Percentiles rank a stretch among this genome's conserved stretches.
Conservation (phyloP, 768 basidiomycete genomes). For the Hygrophoropsis aurantiaca region DNA sequence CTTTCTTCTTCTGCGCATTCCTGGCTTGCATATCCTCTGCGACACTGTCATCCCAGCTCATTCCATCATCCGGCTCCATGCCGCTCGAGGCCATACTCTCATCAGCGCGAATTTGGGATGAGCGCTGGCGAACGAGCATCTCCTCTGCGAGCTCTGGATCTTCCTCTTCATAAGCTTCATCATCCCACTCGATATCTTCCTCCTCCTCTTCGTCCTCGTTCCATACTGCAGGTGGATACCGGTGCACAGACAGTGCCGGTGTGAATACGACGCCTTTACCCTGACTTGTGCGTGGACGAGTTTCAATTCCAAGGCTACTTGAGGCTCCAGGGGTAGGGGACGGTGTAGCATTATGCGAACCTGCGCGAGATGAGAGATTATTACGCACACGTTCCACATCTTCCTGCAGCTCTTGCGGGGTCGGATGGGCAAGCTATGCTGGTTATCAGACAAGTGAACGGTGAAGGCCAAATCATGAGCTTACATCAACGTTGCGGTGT, state of each 20-base stretch:
- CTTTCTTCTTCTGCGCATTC: conserved; percentile 24
- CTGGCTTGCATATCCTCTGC: conserved; percentile 50
- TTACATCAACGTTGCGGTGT: conserved; percentile 93
- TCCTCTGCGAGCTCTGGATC: conserved; percentile 62
- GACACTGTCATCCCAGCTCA: conserved; percentile 81
- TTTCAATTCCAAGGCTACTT: conserved; percentile 23
- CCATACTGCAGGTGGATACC: conserved; percentile 84
- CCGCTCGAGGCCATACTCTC: conserved; percentile 28
- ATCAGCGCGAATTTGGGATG: conserved; percentile 31
- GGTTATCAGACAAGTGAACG: not conserved
- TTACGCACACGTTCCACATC: conserved; percentile 55
- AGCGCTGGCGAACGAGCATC: conserved; percentile 42
- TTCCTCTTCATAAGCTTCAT: conserved; percentile 69
- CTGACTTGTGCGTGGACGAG: conserved; percentile 24
- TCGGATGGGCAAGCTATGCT: conserved; percentile 31
- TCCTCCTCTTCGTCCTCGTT: conserved; percentile 69
- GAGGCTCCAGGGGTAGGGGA: conserved; percentile 41
- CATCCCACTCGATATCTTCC: conserved; percentile 55
- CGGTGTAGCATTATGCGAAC: conserved; percentile 52
- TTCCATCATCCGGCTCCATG: conserved; percentile 79
- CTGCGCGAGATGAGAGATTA: conserved; percentile 48
- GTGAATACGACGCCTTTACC: conserved; percentile 70
- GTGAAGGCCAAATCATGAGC: conserved; percentile 26
- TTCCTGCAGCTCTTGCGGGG: conserved; percentile 56
- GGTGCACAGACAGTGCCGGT: conserved; percentile 60